Percentiles rank a stretch among this genome's conserved stretches.
Evolutionary conservation across 2,329 filamentous ascomycete species (phyloP).

Genomic region (Penicillium sp.): DNA sequence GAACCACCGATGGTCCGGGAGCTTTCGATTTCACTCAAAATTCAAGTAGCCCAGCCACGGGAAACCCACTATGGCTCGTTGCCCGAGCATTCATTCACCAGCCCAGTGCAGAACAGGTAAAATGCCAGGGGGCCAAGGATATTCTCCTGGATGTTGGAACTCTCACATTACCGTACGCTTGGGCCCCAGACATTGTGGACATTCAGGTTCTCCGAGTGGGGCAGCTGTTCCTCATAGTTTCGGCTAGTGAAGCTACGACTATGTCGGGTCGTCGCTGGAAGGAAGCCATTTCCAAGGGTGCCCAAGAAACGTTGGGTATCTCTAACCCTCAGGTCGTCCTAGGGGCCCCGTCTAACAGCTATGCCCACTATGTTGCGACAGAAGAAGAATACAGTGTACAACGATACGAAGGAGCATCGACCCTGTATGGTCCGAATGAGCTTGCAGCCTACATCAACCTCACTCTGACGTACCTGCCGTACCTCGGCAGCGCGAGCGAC

Average conservation of each 20-base stretch:
- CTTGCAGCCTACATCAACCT: slow-evolving; percentile 86
- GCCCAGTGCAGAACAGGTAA: slow-evolving; percentile 68
- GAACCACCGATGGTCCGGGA: slow-evolving; percentile 88
- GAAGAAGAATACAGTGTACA: slow-evolving; percentile 80
- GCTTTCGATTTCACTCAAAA: slow-evolving; percentile 94
- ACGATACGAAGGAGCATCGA: slow-evolving; percentile 93
- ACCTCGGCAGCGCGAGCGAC: slow-evolving; percentile 55
- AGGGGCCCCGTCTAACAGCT: slow-evolving; percentile 86
- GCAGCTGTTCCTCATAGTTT: slow-evolving; percentile 79
- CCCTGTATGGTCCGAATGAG: slow-evolving; percentile 80
- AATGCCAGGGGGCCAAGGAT: slow-evolving; percentile 79
- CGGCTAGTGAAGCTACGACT: slow-evolving; percentile 84
- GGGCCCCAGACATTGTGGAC: slow-evolving; percentile 90
- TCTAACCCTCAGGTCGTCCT: slow-evolving; percentile 71
- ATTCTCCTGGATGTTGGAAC: slow-evolving; percentile 88
- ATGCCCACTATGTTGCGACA: slow-evolving; percentile 79
- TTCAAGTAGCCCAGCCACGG: slow-evolving; percentile 67
- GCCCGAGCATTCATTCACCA: slow-evolving; percentile 72
- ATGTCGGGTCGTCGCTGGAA: slow-evolving; percentile 92
- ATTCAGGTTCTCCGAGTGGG: slow-evolving; percentile 83
- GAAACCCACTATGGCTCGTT: slow-evolving; percentile 76
- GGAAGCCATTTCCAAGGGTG: slow-evolving; percentile 62
- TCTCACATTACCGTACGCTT: slow-evolving; percentile 74
- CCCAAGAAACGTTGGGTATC: slow-evolving; percentile 53
- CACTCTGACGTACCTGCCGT: slow-evolving; percentile 70